These are phyloP conservation scores for Hanseniaspora nectarophila DNA, from an alignment of 805 yeast species.

Conservation along the genomic window DNA sequence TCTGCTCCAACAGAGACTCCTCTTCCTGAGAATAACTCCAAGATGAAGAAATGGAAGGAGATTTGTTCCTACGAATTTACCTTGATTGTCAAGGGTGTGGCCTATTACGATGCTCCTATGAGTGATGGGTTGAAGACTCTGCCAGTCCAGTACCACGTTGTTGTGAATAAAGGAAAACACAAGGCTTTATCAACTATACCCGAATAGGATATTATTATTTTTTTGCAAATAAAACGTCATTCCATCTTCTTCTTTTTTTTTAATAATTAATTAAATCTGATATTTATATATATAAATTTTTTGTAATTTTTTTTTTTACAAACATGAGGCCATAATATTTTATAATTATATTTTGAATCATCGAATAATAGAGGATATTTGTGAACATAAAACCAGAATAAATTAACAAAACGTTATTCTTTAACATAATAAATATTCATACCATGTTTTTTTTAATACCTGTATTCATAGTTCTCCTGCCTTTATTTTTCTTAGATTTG, in stretches of 20 bases:
- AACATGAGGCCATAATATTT: too few relatives aligned
- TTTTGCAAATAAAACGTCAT: not conserved
- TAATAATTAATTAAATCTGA: not conserved
- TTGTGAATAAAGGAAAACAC: slow-evolving; percentile 39
- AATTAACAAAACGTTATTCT: not conserved
- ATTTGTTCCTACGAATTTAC: slow-evolving; percentile 75
- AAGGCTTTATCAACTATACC: not conserved
- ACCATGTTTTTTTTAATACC: not conserved
- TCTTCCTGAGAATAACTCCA: slow-evolving; percentile 9
- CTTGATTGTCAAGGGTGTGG: slow-evolving; percentile 66
- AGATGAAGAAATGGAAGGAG: slow-evolving; percentile 52
- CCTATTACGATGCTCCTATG: slow-evolving; percentile 66
- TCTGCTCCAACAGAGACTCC: not conserved
- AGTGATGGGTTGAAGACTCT: slow-evolving; percentile 41
- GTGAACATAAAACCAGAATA: not conserved
- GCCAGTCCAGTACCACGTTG: slow-evolving; percentile 46
- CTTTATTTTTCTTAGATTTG: not conserved
- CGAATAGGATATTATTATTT: slow-evolving; percentile 12
- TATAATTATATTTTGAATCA: too few relatives aligned
- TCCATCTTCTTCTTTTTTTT: not conserved
- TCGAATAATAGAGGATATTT: too few relatives aligned
- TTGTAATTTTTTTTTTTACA: not conserved
- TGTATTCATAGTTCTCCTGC: not conserved
- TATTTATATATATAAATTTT: too few relatives aligned
- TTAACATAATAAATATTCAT: not conserved